Evolutionary conservation across 2,329 filamentous ascomycete genomes (phyloP), one percentile per base, ranked within the genome.

Genomic region (Botrytis elliptica): DNA sequence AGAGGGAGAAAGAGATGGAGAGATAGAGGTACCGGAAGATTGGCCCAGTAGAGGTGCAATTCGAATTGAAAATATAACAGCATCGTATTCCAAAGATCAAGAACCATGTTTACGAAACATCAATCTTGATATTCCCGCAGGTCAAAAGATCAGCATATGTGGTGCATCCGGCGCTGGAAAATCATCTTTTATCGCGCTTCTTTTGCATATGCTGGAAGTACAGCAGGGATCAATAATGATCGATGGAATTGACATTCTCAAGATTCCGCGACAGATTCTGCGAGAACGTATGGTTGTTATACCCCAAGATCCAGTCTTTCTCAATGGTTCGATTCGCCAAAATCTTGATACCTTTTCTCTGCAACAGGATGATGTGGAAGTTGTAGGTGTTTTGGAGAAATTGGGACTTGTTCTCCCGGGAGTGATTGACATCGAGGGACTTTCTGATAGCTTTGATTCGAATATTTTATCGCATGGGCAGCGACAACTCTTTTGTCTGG

Each of bases 201-300:
- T 89, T 9, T 83, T 89, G 46, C 84, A 85, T 25, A 84, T 89
- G 77, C 78, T 88, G 18, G 83, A 87, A 20, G 79, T 83, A 33
- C 81, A 80, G 73, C 86, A 16, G 78, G 75, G 57, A 40, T 80
- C 77, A 2, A 85, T 89, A 59, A 77, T 73, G 3, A 81, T 89
- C 42, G 87, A 89, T 76, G 83, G 82, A 0, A 71, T 87, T 7
- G 83, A 87, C 71, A 80, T 88, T 22, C 78, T 82, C 16, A 80
- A 78, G 1, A 77, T 88, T 0, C 82, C 84, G 4, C 83, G 83
- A 14, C 80, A 85, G 22, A 79, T 80, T 1, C 78, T 88, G n/a
- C 84, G 87, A 29, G 80, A 83, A 22, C 80, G 83, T 0, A 76
- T 84, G 55, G 79, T 80, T 38, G 79, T 79, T 0, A 77, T 84